Evolutionary conservation across 2,329 filamentous ascomycete genomes (phyloP).

Genomic region (Paraphoma chrysanthemicola): DNA sequence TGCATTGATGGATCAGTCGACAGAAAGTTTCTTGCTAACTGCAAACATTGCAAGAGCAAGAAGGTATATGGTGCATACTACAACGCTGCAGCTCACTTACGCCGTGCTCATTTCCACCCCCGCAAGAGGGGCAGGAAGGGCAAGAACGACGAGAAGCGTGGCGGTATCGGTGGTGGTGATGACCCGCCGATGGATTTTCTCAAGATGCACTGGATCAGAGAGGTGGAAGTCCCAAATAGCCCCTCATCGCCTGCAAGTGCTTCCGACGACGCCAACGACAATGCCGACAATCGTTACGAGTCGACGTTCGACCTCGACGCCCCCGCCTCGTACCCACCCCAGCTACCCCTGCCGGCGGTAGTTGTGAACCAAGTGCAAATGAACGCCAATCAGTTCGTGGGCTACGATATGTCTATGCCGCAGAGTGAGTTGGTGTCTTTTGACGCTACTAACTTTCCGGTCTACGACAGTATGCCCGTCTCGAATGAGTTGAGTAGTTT

Average conservation of each 20-base stretch:
- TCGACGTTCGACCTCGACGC: slow-evolving; percentile 12
- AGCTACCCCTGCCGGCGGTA: slow-evolving; percentile 13
- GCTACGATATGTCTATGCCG: slow-evolving; percentile 30
- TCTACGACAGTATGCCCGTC: slow-evolving; percentile 21
- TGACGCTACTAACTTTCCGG: slow-evolving; percentile 22
- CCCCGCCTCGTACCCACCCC: slow-evolving; percentile 12
- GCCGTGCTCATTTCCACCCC: slow-evolving; percentile 85
- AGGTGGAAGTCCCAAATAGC: slow-evolving; percentile 57
- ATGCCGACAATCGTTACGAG: slow-evolving; percentile 13
- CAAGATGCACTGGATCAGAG: slow-evolving; percentile 65
- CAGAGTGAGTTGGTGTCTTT: slow-evolving; percentile 26
- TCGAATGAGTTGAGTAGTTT: slow-evolving; percentile 25
- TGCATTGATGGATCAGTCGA: slow-evolving; percentile 66
- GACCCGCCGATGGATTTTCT: slow-evolving; percentile 66
- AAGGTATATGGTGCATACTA: slow-evolving; percentile 93
- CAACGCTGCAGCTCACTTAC: slow-evolving; percentile 89
- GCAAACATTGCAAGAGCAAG: slow-evolving; percentile 78
- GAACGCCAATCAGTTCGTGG: slow-evolving; percentile 22
- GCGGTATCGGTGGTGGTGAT: slow-evolving; percentile 68
- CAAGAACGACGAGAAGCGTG: slow-evolving; percentile 65
- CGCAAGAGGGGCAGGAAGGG: slow-evolving; percentile 64
- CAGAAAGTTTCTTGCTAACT: slow-evolving; percentile 74
- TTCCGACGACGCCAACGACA: slow-evolving; percentile 26
- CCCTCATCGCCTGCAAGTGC: slow-evolving; percentile 28
- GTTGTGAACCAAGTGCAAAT: slow-evolving; percentile 16